These are phyloP conservation scores for Heterobasidion occidentale DNA, from an alignment of 1,284 basidiomycete genomes.

Conservation along the genomic window DNA sequence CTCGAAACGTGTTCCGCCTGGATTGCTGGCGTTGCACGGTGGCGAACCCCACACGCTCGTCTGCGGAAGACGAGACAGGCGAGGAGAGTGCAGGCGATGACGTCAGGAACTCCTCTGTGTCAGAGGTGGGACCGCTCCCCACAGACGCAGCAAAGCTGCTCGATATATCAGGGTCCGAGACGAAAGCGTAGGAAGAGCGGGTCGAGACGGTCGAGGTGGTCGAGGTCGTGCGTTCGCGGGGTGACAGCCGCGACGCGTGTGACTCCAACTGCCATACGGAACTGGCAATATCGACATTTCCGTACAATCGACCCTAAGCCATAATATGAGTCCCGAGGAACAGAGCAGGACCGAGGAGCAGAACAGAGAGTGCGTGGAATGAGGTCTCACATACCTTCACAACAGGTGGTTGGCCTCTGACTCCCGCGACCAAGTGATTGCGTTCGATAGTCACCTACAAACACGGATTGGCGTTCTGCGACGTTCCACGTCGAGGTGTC, in stretches of 20 bases:
- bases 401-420: conserved; percentile 56
- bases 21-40: conserved; percentile 6
- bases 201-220: conserved; percentile 66
- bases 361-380: background rate
- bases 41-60: conserved; percentile 26
- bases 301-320: conserved; percentile 60
- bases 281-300: conserved; percentile 48
- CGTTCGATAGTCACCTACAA: conserved; percentile 64
- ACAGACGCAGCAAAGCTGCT: conserved; percentile 75
- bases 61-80: conserved; percentile 47
- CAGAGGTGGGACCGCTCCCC: conserved; percentile 62
- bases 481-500: conserved; percentile 9
- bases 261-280: conserved; percentile 75
- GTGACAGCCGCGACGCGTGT: conserved; percentile 39
- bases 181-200: conserved; percentile 68
- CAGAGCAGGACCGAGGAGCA: background rate
- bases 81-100: conserved; percentile 50
- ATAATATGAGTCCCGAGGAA: conserved; percentile 1
- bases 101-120: conserved; percentile 46
- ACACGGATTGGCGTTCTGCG: conserved; percentile 2
- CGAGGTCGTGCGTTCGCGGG: conserved; percentile 64
- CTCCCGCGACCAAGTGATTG: conserved; percentile 61
- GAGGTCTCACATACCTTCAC: conserved; percentile 46
- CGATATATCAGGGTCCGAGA: conserved; percentile 73
- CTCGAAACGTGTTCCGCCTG: conserved; percentile 30